Evolutionary conservation across 2,329 filamentous ascomycete genomes (phyloP).

Genomic region (Neonectria coccinea): DNA sequence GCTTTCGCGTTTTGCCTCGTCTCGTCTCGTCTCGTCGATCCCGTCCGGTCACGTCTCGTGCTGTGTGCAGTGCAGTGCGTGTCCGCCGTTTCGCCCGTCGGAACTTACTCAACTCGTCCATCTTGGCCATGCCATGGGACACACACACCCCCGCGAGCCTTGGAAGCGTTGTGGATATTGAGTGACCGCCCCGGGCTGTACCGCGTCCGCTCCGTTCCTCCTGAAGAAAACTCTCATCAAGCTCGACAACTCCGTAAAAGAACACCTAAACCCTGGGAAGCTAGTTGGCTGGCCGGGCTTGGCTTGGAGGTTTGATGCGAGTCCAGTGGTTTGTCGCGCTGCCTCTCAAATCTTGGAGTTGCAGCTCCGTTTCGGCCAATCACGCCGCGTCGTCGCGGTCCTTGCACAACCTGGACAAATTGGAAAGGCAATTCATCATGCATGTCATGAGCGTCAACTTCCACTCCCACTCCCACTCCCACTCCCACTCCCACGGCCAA

Average conservation of each 20-base stretch:
- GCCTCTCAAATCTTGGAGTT: constrained; percentile 33
- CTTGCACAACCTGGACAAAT: constrained; percentile 30
- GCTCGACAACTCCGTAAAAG: neutral
- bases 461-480: constrained; percentile 19
- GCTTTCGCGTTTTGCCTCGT: constrained; percentile 37
- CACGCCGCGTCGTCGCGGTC: constrained; percentile 24
- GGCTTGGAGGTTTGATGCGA: constrained; percentile 22
- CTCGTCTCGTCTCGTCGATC: constrained; percentile 31
- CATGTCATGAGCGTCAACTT: constrained; percentile 41
- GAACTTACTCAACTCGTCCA: constrained; percentile 28
- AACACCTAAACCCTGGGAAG: neutral
- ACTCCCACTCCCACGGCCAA: constrained; percentile 9
- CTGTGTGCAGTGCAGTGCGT: constrained; percentile 30
- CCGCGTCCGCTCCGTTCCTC: constrained; percentile 20
- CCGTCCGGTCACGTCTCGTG: constrained; percentile 28
- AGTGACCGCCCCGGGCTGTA: constrained; percentile 26
- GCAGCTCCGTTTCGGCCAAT: constrained; percentile 37
- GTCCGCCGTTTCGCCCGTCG: constrained; percentile 30
- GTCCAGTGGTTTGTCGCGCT: constrained; percentile 31
- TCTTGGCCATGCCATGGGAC: constrained; percentile 23
- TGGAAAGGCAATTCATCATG: constrained; percentile 42
- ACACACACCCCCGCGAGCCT: constrained; percentile 13
- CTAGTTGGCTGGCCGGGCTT: constrained; percentile 10
- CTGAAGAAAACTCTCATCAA: constrained; percentile 17
- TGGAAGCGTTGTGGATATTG: constrained; percentile 32